Evolutionary conservation across 805 yeast genomes (phyloP), one percentile per base, ranked within the genome.

Genomic region (Lachancea fermentati): DNA sequence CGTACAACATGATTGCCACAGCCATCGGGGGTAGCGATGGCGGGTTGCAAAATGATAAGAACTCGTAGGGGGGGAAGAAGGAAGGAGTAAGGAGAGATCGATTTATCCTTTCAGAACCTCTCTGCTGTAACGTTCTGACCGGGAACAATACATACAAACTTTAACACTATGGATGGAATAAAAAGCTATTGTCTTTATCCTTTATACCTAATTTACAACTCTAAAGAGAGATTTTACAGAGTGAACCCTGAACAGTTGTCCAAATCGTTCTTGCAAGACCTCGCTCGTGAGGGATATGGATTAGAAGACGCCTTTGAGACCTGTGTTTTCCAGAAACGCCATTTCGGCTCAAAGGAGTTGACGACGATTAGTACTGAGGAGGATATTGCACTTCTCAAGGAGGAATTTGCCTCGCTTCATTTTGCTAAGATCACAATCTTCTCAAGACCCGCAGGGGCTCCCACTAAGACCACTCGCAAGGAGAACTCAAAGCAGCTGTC

Each of bases 111-210:
- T 22, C 26, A 22, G 11, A 7, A 22, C 26, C n/a, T n/a, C n/a
- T n/a, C n/a, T n/a, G n/a, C n/a, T n/a, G n/a, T n/a, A n/a, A n/a
- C n/a, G n/a, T n/a, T n/a, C n/a, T n/a, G n/a, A n/a, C n/a, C n/a
- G n/a, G n/a, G n/a, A n/a, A n/a, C n/a, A n/a, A n/a, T n/a, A n/a
- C n/a, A n/a, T n/a, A n/a, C n/a, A n/a, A n/a, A n/a, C n/a, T n/a
- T n/a, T 12, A 29, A n/a, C 32, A n/a, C 32, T 14, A 39, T 39
- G 42, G 42, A 39, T 13, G 26, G 6, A 5, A 8, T 14, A 17
- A 28, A 15, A 34, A 12, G 18, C 9, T 32, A 33, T 32, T 15
- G 34, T 19, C 36, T 40, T 5, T 40, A 34, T 15, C 43, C 43
- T 6, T 28, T 40, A 13, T 35, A 34, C 26, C 32, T 40, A 29